Evolutionary conservation across 805 yeast species (phyloP), one percentile per base, ranked within the genome.

Genomic region (Wickerhamiella allomyrinae): DNA sequence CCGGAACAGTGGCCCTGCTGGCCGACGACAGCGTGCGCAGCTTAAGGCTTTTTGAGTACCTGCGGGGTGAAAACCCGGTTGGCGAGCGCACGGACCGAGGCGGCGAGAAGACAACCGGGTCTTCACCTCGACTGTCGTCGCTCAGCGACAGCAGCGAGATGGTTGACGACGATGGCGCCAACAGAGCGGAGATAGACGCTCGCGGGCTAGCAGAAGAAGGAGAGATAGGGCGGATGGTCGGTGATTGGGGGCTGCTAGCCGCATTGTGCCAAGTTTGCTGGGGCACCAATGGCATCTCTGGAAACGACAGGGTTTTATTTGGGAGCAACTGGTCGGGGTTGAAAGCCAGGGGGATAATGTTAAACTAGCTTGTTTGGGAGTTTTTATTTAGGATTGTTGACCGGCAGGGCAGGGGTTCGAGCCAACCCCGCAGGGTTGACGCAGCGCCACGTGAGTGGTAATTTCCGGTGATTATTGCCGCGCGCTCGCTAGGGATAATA

Each of bases 91-190:
- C 31, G 6, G 17, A n/a, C 5, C 31, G 31, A 7, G 31, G 31
- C 17, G 31, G 31, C 15, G 31, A 27, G 14, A 27, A 27, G 4
- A 27, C 31, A 2, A n/a, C 31, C 8, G 4, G 17, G 3, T 9
- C 17, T 7, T 27, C 31, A 11, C 14, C 14, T 14, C 31, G 13
- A 11, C 29, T 29, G 29, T 17, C 8, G 10, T 37, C 39, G 19
- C 20, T 20, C 3, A 45, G 40, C n/a, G 50, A 45, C 9, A 47
- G 37, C 11, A 47, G 44, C 36, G 48, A 45, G 21, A 47, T 47
- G 2, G 46, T 34, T 4, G 50, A 47, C 17, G 41, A 35, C 5
- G 50, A 42, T 14, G 50, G 48, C 5, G 40, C 41, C 34, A 44
- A 37, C 15, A 33, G 6, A 8, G 36, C 20, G 29, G n/a, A n/a